These are phyloP conservation scores for Gentiana straminea DNA, from an alignment of 257 asterid genomes.

Conservation along the genomic window DNA sequence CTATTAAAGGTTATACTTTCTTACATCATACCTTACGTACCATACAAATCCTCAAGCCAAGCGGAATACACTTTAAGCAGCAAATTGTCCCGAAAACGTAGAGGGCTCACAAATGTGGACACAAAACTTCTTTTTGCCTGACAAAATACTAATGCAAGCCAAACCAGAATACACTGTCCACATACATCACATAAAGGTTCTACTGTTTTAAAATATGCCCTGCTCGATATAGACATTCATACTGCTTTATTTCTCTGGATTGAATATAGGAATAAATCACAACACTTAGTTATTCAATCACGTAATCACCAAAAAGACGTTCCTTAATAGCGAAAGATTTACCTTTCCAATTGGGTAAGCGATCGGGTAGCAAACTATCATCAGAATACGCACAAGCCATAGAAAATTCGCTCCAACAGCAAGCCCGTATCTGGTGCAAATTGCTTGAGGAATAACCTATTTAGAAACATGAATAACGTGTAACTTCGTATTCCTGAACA, in stretches of 20 bases:
- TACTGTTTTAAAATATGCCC: neutral
- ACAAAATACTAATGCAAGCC: neutral
- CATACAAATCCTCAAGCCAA: conserved; percentile 2
- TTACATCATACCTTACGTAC: too few relatives aligned
- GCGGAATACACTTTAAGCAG: neutral
- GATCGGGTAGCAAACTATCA: conserved; percentile 76
- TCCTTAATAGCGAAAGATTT: conserved; percentile 3
- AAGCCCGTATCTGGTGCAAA: conserved; percentile 97
- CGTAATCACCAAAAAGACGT: neutral
- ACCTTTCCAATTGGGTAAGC: conserved; percentile 98
- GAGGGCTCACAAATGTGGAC: too few relatives aligned
- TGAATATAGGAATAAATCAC: neutral
- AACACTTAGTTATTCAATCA: neutral
- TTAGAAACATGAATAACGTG: conserved; percentile 6
- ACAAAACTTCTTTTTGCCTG: neutral
- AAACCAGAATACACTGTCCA: neutral
- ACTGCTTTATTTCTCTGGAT: neutral
- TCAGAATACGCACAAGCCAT: conserved; percentile 86
- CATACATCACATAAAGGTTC: neutral
- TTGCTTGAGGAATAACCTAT: conserved; percentile 99
- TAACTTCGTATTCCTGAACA: conserved; percentile 2
- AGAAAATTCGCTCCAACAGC: conserved; percentile 89
- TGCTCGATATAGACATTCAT: neutral
- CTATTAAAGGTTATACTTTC: too few relatives aligned
- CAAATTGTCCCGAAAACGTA: too few relatives aligned